These are phyloP conservation scores for Hypoxylon sp. DNA, from an alignment of 2,329 filamentous ascomycete species.

Conservation along the genomic window DNA sequence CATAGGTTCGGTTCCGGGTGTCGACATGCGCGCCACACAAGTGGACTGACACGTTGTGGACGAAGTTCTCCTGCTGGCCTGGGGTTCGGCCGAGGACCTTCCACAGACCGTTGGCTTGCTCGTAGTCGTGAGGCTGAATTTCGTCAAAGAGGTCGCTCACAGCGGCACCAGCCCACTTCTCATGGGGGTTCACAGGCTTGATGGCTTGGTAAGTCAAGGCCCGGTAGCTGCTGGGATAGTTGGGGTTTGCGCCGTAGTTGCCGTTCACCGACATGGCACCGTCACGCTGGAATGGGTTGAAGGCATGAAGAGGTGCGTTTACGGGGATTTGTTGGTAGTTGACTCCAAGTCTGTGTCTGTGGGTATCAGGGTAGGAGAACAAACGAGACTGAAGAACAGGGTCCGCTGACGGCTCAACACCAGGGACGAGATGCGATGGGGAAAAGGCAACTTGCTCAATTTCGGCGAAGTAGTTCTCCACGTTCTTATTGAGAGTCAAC, in stretches of 20 bases:
- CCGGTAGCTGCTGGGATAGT: slow-evolving; percentile 69
- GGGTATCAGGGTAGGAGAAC: slow-evolving; percentile 74
- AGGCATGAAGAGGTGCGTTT: slow-evolving; percentile 69
- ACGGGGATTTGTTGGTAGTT: slow-evolving; percentile 77
- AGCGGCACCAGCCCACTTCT: slow-evolving; percentile 64
- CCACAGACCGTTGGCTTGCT: slow-evolving; percentile 61
- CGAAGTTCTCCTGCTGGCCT: slow-evolving; percentile 74
- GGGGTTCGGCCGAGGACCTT: slow-evolving; percentile 61
- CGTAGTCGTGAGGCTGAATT: slow-evolving; percentile 64
- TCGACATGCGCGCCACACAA: slow-evolving; percentile 67
- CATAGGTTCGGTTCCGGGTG: slow-evolving; percentile 71
- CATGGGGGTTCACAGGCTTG: slow-evolving; percentile 60
- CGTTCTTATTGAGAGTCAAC: slow-evolving; percentile 75
- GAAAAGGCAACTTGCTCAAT: slow-evolving; percentile 78
- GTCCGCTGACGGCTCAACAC: slow-evolving; percentile 73
- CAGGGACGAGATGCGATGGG: slow-evolving; percentile 74
- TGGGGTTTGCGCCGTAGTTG: slow-evolving; percentile 73
- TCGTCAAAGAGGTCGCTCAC: slow-evolving; percentile 62
- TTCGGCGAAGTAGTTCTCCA: slow-evolving; percentile 77
- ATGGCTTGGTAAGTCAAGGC: slow-evolving; percentile 61
- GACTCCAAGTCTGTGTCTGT: slow-evolving; percentile 73
- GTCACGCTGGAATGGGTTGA: slow-evolving; percentile 81
- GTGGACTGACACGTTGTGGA: slow-evolving; percentile 72
- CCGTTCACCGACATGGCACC: slow-evolving; percentile 78
- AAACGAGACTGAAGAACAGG: slow-evolving; percentile 73